Percentiles rank a stretch among this genome's conserved stretches.
Conservation (phyloP, 169 alveolate species). For the Cryptosporidium ryanae region DNA sequence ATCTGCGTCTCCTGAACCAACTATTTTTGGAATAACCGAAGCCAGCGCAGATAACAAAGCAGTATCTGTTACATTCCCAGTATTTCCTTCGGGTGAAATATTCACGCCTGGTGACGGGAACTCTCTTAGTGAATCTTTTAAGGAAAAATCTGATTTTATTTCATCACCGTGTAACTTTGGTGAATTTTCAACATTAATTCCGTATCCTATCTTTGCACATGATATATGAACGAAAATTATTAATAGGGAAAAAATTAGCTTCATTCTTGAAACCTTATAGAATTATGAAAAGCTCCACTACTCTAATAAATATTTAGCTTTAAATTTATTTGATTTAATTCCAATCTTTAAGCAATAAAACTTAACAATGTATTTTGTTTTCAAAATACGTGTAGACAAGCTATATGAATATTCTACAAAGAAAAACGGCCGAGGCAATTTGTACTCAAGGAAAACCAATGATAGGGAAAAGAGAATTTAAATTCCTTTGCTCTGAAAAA, state of each 20-base stretch:
- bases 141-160: background rate
- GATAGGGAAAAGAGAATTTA: too few relatives aligned
- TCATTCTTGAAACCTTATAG: background rate
- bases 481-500: too few relatives aligned
- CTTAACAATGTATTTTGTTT: too few relatives aligned
- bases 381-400: too few relatives aligned
- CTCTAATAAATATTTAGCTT: too few relatives aligned
- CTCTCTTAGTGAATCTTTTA: conserved; percentile 27
- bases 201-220: conserved; percentile 22
- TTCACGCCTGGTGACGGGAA: conserved; percentile 3
- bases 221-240: conserved; percentile 28
- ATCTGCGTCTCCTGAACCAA: background rate
- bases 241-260: background rate
- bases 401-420: too few relatives aligned
- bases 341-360: too few relatives aligned
- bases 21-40: conserved; percentile 5
- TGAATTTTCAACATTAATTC: conserved; percentile 55
- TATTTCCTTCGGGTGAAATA: conserved; percentile 11
- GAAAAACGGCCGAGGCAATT: too few relatives aligned
- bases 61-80: conserved; percentile 18
- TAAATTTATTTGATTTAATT: too few relatives aligned
- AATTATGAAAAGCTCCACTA: too few relatives aligned
- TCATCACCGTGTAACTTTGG: background rate
- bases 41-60: conserved; percentile 15
- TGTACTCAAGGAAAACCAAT: too few relatives aligned